Evolutionary conservation across 2,329 filamentous ascomycete genomes (phyloP).

Genomic region (Cercospora beticola): DNA sequence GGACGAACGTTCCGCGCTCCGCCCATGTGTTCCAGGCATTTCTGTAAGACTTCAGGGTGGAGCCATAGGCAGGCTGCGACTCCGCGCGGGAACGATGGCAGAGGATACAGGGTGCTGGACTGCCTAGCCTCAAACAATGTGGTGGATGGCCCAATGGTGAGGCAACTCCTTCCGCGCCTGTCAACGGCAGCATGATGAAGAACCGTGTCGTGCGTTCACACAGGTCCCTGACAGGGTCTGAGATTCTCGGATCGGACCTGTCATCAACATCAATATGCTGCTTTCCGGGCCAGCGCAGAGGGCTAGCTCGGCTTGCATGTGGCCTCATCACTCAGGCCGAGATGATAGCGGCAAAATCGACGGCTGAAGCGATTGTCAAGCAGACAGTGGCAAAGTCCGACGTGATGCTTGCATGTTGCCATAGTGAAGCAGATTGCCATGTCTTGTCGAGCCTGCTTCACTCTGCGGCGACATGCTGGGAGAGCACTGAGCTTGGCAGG

Average conservation of each 20-base stretch:
- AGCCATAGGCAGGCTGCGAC: constrained; percentile 17
- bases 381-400: not conserved
- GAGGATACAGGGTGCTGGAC: constrained; percentile 19
- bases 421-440: not conserved
- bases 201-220: constrained; percentile 19
- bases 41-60: constrained; percentile 23
- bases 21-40: constrained; percentile 21
- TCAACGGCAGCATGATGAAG: constrained; percentile 16
- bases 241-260: constrained; percentile 25
- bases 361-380: not conserved
- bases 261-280: constrained; percentile 21
- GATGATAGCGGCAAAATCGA: not conserved
- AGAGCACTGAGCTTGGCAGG: not conserved
- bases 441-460: not conserved
- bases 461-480: not conserved
- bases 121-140: constrained; percentile 6
- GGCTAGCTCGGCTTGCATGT: not conserved
- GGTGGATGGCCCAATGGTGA: constrained; percentile 1
- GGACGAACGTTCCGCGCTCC: constrained; percentile 21
- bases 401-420: not conserved
- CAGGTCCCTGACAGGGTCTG: constrained; percentile 15
- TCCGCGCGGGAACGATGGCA: constrained; percentile 22
- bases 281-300: constrained; percentile 21
- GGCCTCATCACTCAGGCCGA: not conserved
- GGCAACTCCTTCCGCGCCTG: constrained; percentile 18